A percentile compares a stretch with the other conserved stretches of the same genome.
These are phyloP conservation scores for Globisporangium ultimum DNA, from an alignment of 352 stramenopile species.

Conservation along the genomic window DNA sequence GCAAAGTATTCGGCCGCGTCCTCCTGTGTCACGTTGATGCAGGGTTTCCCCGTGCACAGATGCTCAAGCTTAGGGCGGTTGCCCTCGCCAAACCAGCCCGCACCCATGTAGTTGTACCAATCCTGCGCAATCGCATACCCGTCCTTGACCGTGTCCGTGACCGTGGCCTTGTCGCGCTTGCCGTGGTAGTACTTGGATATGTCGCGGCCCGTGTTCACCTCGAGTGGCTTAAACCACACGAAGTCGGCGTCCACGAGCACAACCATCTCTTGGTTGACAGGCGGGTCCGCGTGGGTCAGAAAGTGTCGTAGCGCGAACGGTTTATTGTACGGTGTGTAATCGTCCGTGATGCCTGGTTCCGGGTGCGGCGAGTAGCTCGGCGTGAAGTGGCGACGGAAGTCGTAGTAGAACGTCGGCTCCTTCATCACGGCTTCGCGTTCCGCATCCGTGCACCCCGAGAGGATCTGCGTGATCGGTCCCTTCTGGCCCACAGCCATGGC, in stretches of 20 bases:
- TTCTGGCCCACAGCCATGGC: too few species aligned
- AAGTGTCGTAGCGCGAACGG: too few species aligned
- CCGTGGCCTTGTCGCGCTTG: conserved; percentile 20
- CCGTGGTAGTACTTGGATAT: conserved; percentile 38
- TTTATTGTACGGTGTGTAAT: too few species aligned
- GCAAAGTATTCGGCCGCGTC: conserved; percentile 42
- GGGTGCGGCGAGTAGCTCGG: not conserved
- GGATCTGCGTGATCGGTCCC: too few species aligned
- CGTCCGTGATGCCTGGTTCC: not conserved
- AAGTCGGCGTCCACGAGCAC: too few species aligned
- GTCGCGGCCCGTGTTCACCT: conserved; percentile 34
- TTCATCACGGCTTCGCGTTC: too few species aligned
- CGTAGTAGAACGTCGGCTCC: not conserved
- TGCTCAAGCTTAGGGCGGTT: conserved; percentile 23
- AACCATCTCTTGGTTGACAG: too few species aligned
- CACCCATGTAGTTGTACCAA: conserved; percentile 39
- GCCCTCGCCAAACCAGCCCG: conserved; percentile 31
- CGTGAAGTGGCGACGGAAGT: not conserved
- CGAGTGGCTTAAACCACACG: too few species aligned
- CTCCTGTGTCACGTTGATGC: conserved; percentile 25
- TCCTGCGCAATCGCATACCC: conserved; percentile 45
- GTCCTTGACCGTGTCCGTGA: conserved; percentile 42
- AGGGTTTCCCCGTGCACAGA: conserved; percentile 31
- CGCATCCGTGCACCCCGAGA: too few species aligned
- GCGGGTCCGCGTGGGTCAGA: too few species aligned